Evolutionary conservation across 2,329 filamentous ascomycete species (phyloP).

Genomic region (Thyridium curvatum): DNA sequence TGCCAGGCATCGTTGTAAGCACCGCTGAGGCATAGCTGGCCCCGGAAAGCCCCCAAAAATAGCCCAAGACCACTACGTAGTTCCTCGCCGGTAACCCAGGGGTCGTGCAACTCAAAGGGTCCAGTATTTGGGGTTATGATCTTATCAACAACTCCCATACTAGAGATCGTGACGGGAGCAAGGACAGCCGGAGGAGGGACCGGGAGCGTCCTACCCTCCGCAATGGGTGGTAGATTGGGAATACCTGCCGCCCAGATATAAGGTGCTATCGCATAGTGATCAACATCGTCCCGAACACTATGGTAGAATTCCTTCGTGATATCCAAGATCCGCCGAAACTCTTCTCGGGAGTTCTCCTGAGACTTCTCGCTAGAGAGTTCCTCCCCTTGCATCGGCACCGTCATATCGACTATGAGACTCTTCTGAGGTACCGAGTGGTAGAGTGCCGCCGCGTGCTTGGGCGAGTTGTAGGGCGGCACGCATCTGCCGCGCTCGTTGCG

Average conservation of each 20-base stretch:
- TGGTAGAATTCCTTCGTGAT: slow-evolving; percentile 20
- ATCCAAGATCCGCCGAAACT: slow-evolving; percentile 17
- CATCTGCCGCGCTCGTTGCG: slow-evolving; percentile 22
- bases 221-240: slow-evolving; percentile 6
- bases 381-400: slow-evolving; percentile 3
- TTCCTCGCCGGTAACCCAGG: slow-evolving; percentile 40
- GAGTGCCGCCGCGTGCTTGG: slow-evolving; percentile 15
- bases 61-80: slow-evolving; percentile 28
- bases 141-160: slow-evolving; percentile 26
- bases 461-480: slow-evolving; percentile 12
- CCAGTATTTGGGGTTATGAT: slow-evolving; percentile 21
- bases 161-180: slow-evolving; percentile 23
- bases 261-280: slow-evolving; percentile 18
- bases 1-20: slow-evolving; percentile 39
- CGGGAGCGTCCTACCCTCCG: slow-evolving; percentile 2
- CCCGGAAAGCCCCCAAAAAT: slow-evolving; percentile 32
- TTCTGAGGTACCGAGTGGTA: slow-evolving; percentile 23
- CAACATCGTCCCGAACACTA: slow-evolving; percentile 18
- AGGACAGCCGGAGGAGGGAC: slow-evolving; percentile 17
- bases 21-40: slow-evolving; percentile 26
- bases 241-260: slow-evolving; percentile 13
- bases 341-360: neutral
- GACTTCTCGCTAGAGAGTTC: neutral
- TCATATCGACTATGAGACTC: slow-evolving; percentile 18
- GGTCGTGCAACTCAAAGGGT: slow-evolving; percentile 19